Evolutionary conservation across 179 eudicot species (phyloP), one percentile per base, ranked within the genome.

Genomic region (Beta macrorhiza): DNA sequence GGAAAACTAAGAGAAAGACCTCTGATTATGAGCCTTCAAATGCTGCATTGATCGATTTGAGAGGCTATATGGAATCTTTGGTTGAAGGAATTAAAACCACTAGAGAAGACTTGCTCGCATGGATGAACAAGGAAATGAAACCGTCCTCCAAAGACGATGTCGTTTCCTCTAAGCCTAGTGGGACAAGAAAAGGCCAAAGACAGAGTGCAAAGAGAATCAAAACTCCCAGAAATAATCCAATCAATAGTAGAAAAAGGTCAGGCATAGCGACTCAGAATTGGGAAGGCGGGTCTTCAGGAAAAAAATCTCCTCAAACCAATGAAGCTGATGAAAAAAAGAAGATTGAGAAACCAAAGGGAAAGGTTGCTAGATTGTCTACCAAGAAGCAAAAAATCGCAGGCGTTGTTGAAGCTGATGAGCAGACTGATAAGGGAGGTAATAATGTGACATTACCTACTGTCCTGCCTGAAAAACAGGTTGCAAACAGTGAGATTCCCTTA

Each of bases 121-220:
- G 80, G 82, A 88, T 90, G 90, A 85, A 69, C 55, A 84, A 84
- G 20, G 91, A 90, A 81, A 70, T 89, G 89, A 81, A 73, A 64
- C 67, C 53, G 73, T 76, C 82, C 53, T 76, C 74, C 61, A 83
- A 75, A 59, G 82, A 72, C 74, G 45, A 72, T 52, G 76, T 37
- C 19, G 22, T 17, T 57, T 57, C 84, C 58, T 12, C 67, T 22
- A 72, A 81, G 82, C 79, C 84, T 58, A 64, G 58, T 53, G 80
- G 56, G 79, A 77, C 59, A 29, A 70, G 51, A 70, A 82, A 47
- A 73, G 76, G 25, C 42, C 83, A 77, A 72, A 80, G 61, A 14
- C 79, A 79, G 58, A 74, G 47, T 44, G 37, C 80, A 5, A 79
- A 57, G 67, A 79, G 81, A 55, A 75, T 20, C 74, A 81, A 57